These are phyloP conservation scores for Mucor velutinosus DNA, from an alignment of 371 early-diverging fungal species.

Conservation along the genomic window DNA sequence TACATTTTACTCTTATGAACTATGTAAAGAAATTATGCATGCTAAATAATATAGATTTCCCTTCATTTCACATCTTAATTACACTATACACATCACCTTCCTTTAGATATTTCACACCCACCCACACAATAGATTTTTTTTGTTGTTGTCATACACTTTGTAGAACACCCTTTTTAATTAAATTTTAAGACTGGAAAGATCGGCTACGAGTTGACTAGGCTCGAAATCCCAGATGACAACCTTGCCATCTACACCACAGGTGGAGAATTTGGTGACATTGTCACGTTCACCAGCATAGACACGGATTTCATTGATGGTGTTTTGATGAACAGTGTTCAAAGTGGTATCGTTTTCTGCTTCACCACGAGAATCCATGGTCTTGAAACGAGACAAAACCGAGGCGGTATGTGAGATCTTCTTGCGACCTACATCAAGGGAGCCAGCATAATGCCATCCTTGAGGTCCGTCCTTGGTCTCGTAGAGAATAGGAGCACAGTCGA, in stretches of 20 bases:
- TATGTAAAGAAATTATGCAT: constrained; percentile 60
- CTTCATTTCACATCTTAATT: neutral
- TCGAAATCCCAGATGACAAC: constrained; percentile 84
- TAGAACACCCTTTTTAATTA: constrained; percentile 15
- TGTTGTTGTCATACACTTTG: neutral
- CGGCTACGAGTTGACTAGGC: constrained; percentile 44
- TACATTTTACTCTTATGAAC: constrained; percentile 84
- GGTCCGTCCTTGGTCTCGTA: constrained; percentile 59
- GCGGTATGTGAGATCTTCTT: constrained; percentile 57
- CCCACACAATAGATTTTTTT: neutral
- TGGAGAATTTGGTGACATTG: constrained; percentile 72
- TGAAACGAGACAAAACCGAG: constrained; percentile 87
- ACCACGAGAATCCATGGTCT: constrained; percentile 90
- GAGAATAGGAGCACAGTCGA: constrained; percentile 90
- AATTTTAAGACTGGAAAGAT: constrained; percentile 44
- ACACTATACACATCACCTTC: neutral
- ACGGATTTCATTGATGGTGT: constrained; percentile 86
- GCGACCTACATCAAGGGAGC: constrained; percentile 75
- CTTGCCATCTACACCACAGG: constrained; percentile 91
- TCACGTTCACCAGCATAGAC: constrained; percentile 60
- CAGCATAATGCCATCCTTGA: constrained; percentile 70
- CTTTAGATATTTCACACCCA: neutral
- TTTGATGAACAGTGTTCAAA: constrained; percentile 87
- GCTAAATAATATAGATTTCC: constrained; percentile 17
- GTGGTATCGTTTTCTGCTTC: constrained; percentile 73